Percentiles rank a stretch among this genome's conserved stretches.
Evolutionary conservation across 345 rosid species (phyloP).

Genomic region (Hibiscus mutabilis): DNA sequence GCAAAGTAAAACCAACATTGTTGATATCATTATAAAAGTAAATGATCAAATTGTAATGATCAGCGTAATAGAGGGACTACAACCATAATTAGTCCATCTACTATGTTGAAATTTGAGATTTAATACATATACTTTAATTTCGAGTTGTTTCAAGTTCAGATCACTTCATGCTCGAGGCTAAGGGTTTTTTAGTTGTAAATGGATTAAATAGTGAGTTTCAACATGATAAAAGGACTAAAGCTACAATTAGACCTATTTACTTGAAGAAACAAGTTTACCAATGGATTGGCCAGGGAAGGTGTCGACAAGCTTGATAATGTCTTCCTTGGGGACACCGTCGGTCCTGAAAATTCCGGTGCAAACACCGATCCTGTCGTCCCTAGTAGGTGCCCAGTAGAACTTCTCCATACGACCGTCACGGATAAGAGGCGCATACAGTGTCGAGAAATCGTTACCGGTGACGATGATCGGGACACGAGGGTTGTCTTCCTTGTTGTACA

Average conservation of each 20-base stretch:
- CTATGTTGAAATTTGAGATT: neutral
- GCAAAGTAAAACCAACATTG: neutral
- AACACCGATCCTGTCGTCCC: conserved; percentile 92
- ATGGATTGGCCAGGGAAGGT: conserved; percentile 96
- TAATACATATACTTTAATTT: neutral
- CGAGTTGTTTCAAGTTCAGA: too few relatives aligned
- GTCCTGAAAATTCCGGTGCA: conserved; percentile 76
- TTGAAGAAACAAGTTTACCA: conserved; percentile 27
- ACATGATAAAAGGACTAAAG: neutral
- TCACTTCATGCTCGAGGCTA: too few relatives aligned
- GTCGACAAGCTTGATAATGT: conserved; percentile 68
- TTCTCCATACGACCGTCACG: conserved; percentile 99
- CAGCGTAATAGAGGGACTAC: too few relatives aligned
- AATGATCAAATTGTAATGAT: too few relatives aligned
- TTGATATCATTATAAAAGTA: neutral
- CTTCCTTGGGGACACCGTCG: conserved; percentile 43
- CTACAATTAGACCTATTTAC: neutral
- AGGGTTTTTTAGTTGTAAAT: neutral
- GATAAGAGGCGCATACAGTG: conserved; percentile 92
- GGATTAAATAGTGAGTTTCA: neutral
- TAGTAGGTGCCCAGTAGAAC: conserved; percentile 98
- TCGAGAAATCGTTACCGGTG: conserved; percentile 99
- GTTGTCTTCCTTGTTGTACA: conserved; percentile 99
- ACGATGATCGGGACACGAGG: conserved; percentile 91
- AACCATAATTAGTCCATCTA: too few relatives aligned